Percentiles rank a stretch among this genome's conserved stretches.
These are phyloP conservation scores for Plasmodium vivax DNA, from an alignment of 169 alveolate genomes.

Conservation along the genomic window DNA sequence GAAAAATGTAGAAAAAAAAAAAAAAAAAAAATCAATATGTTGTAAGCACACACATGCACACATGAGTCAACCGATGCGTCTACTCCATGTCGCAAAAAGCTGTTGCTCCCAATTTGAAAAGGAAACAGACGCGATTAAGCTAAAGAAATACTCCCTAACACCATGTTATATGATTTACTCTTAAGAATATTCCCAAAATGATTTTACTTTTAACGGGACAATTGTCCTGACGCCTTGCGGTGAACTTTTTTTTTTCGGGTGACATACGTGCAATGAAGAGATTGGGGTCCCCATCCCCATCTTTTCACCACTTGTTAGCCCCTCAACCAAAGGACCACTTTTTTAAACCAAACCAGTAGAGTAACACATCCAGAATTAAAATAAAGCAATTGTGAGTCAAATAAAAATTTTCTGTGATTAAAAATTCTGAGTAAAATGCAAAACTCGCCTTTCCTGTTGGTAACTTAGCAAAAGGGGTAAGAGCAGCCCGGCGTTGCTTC, in stretches of 20 bases:
- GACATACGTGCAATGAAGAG: neutral
- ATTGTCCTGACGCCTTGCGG: neutral
- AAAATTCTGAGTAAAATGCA: neutral
- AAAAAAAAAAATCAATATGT: neutral
- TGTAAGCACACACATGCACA: neutral
- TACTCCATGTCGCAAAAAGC: neutral
- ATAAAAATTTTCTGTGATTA: neutral
- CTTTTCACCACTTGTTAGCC: neutral
- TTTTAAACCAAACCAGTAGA: neutral
- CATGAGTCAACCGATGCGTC: neutral
- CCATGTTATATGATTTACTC: neutral
- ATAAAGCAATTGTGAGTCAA: neutral
- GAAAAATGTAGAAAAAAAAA: neutral
- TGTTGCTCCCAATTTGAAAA: neutral
- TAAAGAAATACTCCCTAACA: neutral
- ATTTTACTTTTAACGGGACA: neutral
- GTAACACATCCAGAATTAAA: neutral
- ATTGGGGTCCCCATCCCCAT: neutral
- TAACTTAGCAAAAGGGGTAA: neutral
- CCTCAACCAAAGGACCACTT: neutral
- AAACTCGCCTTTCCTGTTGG: neutral
- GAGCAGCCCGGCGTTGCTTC: neutral
- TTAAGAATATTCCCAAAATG: neutral
- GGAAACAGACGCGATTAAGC: neutral
- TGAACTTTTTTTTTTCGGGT: neutral